phyloP scores from a whole-genome alignment of 768 basidiomycete species.

The Suillus hirtellus region DNA sequence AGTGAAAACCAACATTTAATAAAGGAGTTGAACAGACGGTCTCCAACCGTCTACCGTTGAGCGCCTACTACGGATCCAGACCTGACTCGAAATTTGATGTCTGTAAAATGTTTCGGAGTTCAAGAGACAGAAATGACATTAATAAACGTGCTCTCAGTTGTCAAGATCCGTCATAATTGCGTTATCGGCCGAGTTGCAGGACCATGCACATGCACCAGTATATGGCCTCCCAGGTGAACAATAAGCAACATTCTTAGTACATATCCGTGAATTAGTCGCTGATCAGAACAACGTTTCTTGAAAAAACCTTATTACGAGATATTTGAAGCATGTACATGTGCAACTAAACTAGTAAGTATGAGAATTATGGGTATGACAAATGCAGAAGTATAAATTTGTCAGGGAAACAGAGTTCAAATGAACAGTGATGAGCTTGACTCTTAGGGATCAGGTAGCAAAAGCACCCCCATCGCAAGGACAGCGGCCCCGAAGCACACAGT shows the following conservation, averaged over 20 bases:
- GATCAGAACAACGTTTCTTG: too few relatives aligned
- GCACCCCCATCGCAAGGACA: constrained; percentile 21
- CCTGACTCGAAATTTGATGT: neutral
- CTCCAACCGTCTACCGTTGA: neutral
- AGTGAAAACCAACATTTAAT: neutral
- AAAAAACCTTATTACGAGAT: too few relatives aligned
- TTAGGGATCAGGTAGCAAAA: constrained; percentile 1
- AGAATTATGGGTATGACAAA: neutral
- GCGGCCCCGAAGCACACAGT: constrained; percentile 40
- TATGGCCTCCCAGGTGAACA: too few relatives aligned
- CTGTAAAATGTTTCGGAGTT: constrained; percentile 1
- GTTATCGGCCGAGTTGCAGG: neutral
- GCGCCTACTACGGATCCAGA: neutral
- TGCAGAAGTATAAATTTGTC: neutral
- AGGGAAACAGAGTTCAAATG: neutral
- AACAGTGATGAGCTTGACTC: neutral
- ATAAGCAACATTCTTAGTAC: too few relatives aligned
- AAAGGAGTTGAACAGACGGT: neutral
- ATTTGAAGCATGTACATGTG: too few relatives aligned
- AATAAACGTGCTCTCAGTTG: too few relatives aligned
- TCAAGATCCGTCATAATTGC: neutral
- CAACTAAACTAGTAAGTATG: too few relatives aligned
- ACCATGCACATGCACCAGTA: too few relatives aligned
- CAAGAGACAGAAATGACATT: neutral
- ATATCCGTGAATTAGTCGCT: too few relatives aligned